Base-by-base conservation (phyloP, 345 rosid species). In the Firmiana major region DNA sequence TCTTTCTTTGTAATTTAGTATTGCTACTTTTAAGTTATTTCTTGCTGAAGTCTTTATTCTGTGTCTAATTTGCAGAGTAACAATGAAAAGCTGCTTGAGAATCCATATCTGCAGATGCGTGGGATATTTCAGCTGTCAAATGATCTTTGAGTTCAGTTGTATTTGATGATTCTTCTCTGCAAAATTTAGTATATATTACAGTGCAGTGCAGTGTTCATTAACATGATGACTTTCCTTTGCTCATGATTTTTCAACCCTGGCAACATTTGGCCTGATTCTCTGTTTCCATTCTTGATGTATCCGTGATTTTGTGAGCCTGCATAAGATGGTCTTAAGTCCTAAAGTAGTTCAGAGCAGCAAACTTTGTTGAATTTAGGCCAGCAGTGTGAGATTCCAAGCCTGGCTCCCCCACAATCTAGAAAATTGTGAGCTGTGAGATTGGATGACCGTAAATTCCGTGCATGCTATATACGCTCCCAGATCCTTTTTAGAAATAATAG, bases 41-140 rank as follows among this genome's bases (percentile, higher is more conserved):
- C 22, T 71, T 42, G 36, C 86, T 79, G 24, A 74, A 17, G 38
- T 73, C 8, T 62, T 78, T 63, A 43, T 15, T 73, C 34, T 80
- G 22, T 10, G 76, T 70, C 64, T 81, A 19, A 66, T 78, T 31
- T 81, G 78, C 91, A 93, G 99, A 96, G 97, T 89, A 96, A 96
- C 86, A 96, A 96, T 54, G 99, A 96, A 84, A 93, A 93, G 82
- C 83, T 96, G 77, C 85, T 96, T 86, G 97, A 96, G 85, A 96
- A 96, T 81, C 98, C 97, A 24, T 96, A 93, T 81, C 93, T 96
- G 85, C 99, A 96, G 90, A 93, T 96, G 92, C 90, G 93, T 22
- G 98, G 99, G 86, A 88, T 96, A 81, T 94, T 93, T 84, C 97
- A 96, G 84, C 81, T 96, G 79, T 91, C 96, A 63, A 91, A 85